Evolutionary conservation across 176 grass and related monocot genomes (phyloP).

Genomic region (Triticum aestivum): DNA sequence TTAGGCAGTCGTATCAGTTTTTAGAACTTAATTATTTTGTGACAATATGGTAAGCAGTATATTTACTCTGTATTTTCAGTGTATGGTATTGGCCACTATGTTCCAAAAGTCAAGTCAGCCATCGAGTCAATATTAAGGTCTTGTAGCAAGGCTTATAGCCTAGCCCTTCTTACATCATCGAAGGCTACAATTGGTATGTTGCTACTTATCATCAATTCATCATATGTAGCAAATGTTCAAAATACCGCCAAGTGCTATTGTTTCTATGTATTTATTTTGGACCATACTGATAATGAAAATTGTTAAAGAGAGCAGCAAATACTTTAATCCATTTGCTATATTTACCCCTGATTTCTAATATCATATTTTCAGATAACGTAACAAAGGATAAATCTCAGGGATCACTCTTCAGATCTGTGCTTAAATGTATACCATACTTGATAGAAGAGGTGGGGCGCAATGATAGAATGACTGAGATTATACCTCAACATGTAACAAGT

Average conservation of each 20-base stretch:
- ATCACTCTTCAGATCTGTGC: constrained; percentile 90
- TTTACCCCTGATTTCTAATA: constrained; percentile 27
- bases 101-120: constrained; percentile 90
- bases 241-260: not conserved
- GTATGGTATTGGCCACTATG: constrained; percentile 69
- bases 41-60: not conserved
- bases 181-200: constrained; percentile 87
- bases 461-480: constrained; percentile 97
- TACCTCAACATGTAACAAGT: constrained; percentile 97
- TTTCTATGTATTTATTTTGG: constrained; percentile 22
- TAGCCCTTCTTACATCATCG: constrained; percentile 88
- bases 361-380: constrained; percentile 69
- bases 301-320: not conserved
- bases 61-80: constrained; percentile 44
- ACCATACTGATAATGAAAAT: constrained; percentile 26
- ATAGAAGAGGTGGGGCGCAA: constrained; percentile 89
- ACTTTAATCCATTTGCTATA: not conserved
- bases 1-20: constrained; percentile 19
- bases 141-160: constrained; percentile 89
- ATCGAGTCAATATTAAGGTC: constrained; percentile 90
- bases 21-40: constrained; percentile 15
- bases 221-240: not conserved
- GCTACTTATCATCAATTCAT: constrained; percentile 15
- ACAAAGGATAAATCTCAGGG: constrained; percentile 96
- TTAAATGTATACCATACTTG: constrained; percentile 96